Conservation (phyloP, 768 basidiomycete species). For the Hortiboletus campestris region DNA sequence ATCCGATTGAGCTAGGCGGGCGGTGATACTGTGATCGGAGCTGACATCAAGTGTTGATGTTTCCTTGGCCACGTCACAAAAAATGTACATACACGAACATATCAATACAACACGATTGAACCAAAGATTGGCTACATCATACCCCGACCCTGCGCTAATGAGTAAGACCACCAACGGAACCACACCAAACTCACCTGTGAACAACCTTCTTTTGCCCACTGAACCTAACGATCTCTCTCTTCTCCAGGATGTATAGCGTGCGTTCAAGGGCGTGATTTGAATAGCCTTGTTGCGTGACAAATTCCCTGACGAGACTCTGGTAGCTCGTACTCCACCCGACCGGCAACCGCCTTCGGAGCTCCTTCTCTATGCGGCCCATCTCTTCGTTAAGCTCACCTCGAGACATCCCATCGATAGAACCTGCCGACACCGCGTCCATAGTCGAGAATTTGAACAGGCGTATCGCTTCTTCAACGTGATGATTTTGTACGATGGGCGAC, state of each 20-base stretch:
- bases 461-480: constrained; percentile 98
- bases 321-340: constrained; percentile 98
- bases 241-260: constrained; percentile 89
- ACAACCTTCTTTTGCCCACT: constrained; percentile 54
- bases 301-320: constrained; percentile 88
- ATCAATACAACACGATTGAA: constrained; percentile 1
- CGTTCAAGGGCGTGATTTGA: constrained; percentile 89
- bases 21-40: constrained; percentile 8
- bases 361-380: constrained; percentile 86
- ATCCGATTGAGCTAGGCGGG: constrained; percentile 70
- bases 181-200: constrained; percentile 36
- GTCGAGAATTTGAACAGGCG: constrained; percentile 98
- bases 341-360: constrained; percentile 77
- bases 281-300: constrained; percentile 90
- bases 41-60: not conserved
- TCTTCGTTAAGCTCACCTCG: constrained; percentile 92
- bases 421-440: constrained; percentile 97
- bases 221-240: constrained; percentile 92
- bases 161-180: not conserved
- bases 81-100: not conserved
- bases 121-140: not conserved
- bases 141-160: constrained; percentile 31
- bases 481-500: constrained; percentile 78
- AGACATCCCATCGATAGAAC: constrained; percentile 89
- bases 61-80: not conserved